A percentile compares a stretch with the other conserved stretches of the same genome.
phyloP scores from a whole-genome alignment of 1,284 basidiomycete species.

The Malassezia psittaci region DNA sequence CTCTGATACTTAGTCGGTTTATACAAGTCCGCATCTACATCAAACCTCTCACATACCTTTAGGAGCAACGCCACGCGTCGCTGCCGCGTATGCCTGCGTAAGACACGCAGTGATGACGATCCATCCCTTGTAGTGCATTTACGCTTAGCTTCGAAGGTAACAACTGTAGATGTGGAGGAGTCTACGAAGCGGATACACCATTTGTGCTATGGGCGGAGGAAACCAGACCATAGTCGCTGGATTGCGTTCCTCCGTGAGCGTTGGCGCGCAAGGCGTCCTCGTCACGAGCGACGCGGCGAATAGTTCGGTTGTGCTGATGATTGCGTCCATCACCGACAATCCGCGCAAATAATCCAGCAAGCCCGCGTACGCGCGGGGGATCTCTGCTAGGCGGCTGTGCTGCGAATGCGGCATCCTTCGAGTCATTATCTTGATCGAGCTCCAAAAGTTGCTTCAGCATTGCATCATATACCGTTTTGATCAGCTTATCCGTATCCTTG shows the following conservation, averaged over 20 bases:
- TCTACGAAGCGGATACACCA: too few relatives aligned
- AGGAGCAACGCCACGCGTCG: slow-evolving; percentile 10
- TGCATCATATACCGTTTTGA: slow-evolving; percentile 53
- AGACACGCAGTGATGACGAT: slow-evolving; percentile 47
- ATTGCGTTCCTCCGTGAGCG: neutral
- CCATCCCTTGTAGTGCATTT: slow-evolving; percentile 52
- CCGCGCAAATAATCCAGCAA: slow-evolving; percentile 10
- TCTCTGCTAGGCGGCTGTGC: neutral
- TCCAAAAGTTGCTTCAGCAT: slow-evolving; percentile 25
- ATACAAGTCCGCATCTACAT: slow-evolving; percentile 6
- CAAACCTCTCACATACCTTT: slow-evolving; percentile 1
- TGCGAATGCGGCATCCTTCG: neutral
- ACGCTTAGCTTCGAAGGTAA: too few relatives aligned
- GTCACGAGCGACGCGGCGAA: neutral
- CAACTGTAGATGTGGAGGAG: too few relatives aligned
- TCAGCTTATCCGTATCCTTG: slow-evolving; percentile 59
- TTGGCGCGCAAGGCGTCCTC: neutral
- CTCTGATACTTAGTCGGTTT: neutral
- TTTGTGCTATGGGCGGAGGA: slow-evolving; percentile 1
- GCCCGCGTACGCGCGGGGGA: neutral
- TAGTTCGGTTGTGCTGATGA: neutral
- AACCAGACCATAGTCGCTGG: slow-evolving; percentile 11
- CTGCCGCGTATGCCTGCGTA: neutral
- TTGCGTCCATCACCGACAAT: slow-evolving; percentile 6
- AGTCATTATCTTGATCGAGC: slow-evolving; percentile 8